Evolutionary conservation across 2,329 filamentous ascomycete species (phyloP), one percentile per base, ranked within the genome.

Genomic region (Sphaerulina vaccinii): DNA sequence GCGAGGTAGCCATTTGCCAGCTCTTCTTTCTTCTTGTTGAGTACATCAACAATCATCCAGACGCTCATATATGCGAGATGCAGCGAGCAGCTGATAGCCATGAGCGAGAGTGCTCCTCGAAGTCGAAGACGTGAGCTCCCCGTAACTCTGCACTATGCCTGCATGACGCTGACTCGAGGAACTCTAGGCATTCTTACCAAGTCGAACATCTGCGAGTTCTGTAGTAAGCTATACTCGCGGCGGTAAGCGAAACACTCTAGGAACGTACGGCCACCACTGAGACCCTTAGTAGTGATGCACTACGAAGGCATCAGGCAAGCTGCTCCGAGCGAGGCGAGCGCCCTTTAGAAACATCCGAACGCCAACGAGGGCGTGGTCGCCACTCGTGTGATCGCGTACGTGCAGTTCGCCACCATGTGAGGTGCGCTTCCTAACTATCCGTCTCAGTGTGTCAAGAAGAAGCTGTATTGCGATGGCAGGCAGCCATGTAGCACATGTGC

Each of bases 381-480:
- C 49, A 51, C 24, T 44, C 49, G 24, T 51, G 49, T 41, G 29
- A 39, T 21, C 22, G 35, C 8, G 42, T 45, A 16, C 9, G 42
- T 45, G 3, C 9, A 37, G 11, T n/a, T 13, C 11, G n/a, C 7
- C 7, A 11, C n/a, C 21, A n/a, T 16, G 10, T 45, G 6, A n/a
- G 4, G 6, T n/a, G 24, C 13, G 2, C 21, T 3, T n/a, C 22
- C 16, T 36, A 22, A 46, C 16, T 1, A 4, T 36, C 19, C 13
- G 19, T 2, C n/a, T 9, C 42, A 46, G 32, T 52, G 49, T 37
- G 42, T 29, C n/a, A 36, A 13, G n/a, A 52, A 47, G 36, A 53
- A 53, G 39, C 24, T 45, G 6, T 42, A 42, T 7, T 53, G 51
- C 19, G 51, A 49, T 45, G 51, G 45, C 18, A n/a, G 11, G 3